phyloP scores from a whole-genome alignment of 164 flowering plant species.

The Echeveria elegans region DNA sequence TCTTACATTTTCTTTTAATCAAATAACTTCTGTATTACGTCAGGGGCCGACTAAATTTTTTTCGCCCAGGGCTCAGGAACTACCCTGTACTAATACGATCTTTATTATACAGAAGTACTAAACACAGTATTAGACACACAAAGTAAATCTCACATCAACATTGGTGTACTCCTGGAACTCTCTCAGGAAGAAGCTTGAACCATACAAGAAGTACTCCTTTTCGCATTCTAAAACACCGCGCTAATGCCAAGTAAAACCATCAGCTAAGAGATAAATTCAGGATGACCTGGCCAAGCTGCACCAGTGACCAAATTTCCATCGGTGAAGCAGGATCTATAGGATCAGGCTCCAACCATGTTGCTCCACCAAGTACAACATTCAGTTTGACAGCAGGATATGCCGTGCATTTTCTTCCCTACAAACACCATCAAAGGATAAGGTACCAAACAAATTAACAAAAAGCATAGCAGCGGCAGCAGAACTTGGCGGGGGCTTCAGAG shows the following conservation, averaged over 20 bases:
- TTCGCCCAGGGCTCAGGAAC: no score
- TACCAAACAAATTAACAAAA: not conserved
- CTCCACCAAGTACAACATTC: slow-evolving; percentile 74
- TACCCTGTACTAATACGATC: no score
- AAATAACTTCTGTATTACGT: no score
- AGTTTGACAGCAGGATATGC: slow-evolving; percentile 97
- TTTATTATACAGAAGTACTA: no score
- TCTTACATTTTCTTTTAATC: no score
- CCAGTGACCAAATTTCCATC: slow-evolving; percentile 96
- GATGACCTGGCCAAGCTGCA: slow-evolving; percentile 99
- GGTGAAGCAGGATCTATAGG: slow-evolving; percentile 83
- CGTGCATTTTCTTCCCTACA: slow-evolving; percentile 86
- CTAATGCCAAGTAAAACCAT: slow-evolving; percentile 61
- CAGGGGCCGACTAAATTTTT: no score
- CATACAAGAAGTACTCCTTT: no score
- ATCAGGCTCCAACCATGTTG: slow-evolving; percentile 84
- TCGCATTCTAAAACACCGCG: slow-evolving; percentile 63
- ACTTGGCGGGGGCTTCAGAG: not conserved
- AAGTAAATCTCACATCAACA: no score
- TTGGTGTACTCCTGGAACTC: no score
- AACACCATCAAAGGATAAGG: not conserved
- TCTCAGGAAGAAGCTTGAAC: no score
- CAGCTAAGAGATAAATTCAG: slow-evolving; percentile 78
- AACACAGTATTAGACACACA: no score
- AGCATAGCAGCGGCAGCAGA: not conserved